Evolutionary conservation across 2,329 filamentous ascomycete species (phyloP).

Genomic region (Chalaropsis thielavioides): DNA sequence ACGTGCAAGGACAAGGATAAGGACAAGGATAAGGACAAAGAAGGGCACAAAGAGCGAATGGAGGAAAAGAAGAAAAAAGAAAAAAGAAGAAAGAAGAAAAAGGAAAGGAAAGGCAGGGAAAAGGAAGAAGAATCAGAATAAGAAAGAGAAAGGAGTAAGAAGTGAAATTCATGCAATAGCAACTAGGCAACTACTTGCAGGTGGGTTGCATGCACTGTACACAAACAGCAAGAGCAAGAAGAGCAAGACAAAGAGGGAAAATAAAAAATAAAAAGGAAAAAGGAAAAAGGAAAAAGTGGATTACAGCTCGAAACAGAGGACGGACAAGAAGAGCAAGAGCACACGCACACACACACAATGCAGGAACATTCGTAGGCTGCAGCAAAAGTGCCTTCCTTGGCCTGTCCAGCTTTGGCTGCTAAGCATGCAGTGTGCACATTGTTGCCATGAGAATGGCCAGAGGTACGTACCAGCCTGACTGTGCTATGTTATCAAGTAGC

Average conservation of each 20-base stretch:
- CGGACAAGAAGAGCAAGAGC: not conserved
- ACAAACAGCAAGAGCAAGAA: not conserved
- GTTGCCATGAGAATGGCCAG: not conserved
- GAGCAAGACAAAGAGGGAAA: not conserved
- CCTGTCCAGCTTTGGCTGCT: not conserved
- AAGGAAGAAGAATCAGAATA: constrained; percentile 1
- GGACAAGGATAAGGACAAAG: too few species aligned
- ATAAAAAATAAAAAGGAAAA: not conserved
- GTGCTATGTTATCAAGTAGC: too few species aligned
- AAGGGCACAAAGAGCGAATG: not conserved
- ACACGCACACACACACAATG: not conserved
- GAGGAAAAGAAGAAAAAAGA: not conserved
- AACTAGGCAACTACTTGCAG: constrained; percentile 2
- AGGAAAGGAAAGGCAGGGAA: not conserved
- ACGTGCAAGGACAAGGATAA: not conserved
- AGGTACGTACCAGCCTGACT: not conserved
- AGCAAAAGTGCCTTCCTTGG: not conserved
- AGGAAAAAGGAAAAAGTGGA: not conserved
- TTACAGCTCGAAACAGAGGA: not conserved
- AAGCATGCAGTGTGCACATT: not conserved
- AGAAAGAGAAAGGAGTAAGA: not conserved
- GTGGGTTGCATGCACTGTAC: not conserved
- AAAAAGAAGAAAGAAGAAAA: not conserved
- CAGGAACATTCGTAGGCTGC: not conserved
- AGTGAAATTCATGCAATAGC: not conserved